phyloP scores from a whole-genome alignment of 1,139 yeast species.

The Yamadazyma atmosphaerica region DNA sequence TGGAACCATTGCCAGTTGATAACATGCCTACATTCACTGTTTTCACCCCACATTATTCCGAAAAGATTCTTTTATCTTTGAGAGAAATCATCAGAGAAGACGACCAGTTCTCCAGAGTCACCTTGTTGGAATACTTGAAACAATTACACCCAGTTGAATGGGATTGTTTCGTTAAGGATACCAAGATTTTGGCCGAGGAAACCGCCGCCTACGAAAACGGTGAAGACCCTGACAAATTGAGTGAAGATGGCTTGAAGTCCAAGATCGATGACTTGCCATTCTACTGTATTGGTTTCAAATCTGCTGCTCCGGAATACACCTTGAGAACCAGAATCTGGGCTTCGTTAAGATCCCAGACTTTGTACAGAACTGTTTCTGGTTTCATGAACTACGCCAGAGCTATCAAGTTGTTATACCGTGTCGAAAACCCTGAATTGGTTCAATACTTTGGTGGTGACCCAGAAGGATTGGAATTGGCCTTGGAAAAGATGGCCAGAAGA shows the following conservation, averaged over 20 bases:
- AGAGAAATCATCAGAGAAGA: constrained; percentile 98
- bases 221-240: constrained; percentile 58
- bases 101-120: constrained; percentile 96
- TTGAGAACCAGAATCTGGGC: constrained; percentile 99
- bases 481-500: constrained; percentile 99
- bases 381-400: constrained; percentile 99
- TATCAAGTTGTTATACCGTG: constrained; percentile 93
- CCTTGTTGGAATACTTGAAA: constrained; percentile 91
- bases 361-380: constrained; percentile 98
- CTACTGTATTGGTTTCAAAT: constrained; percentile 98
- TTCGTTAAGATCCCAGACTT: constrained; percentile 94
- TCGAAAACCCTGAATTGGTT: constrained; percentile 98
- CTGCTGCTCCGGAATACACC: constrained; percentile 99
- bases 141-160: constrained; percentile 98
- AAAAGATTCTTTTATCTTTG: constrained; percentile 89
- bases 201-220: constrained; percentile 82
- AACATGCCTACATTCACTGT: constrained; percentile 99
- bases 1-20: constrained; percentile 97
- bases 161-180: constrained; percentile 98
- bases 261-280: constrained; percentile 97
- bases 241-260: constrained; percentile 75
- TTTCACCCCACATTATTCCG: constrained; percentile 96
- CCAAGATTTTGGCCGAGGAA: constrained; percentile 97
- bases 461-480: constrained; percentile 90
- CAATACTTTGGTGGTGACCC: constrained; percentile 99